Evolutionary conservation across 2,329 filamentous ascomycete genomes (phyloP), one percentile per base, ranked within the genome.

Genomic region (Verticillium isaacii): DNA sequence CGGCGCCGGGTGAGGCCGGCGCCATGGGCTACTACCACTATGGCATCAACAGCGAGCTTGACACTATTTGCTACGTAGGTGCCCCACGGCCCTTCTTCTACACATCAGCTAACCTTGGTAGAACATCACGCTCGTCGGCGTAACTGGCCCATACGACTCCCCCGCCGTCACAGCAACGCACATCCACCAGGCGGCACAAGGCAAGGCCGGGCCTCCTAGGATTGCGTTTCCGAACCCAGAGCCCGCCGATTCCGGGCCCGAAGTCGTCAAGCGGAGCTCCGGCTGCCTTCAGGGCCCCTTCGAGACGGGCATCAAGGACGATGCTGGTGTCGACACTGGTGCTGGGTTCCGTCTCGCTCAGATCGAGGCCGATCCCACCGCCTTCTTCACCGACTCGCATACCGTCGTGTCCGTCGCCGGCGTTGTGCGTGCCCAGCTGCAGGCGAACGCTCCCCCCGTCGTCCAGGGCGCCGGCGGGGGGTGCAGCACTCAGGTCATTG

Each of bases 351-450:
- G 72, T 32, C 74, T 84, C 41, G 65, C 64, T 41, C 71, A 77
- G 71, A 82, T 84, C 62, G 79, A 82, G 69, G 74, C 68, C 3
- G 79, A 82, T 66, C 80, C 81, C 1, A 68, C 66, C 2, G 75
- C 67, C 3, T 83, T 82, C 75, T 82, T 82, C 69, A 74, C 77
- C 23, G 81, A 84, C 69, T 70, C 73, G 9, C 80, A 83, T 66
- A 79, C 80, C 8, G 71, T 63, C 19, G 61, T 73, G 17, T 80
- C 76, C 58, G 66, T 75, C 1, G 70, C 77, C 41, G 81, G 81
- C 57, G 80, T 79, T 57, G 77, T 58, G 37, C 57, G 57, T 5
- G 37, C 57, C 25, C 57, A 58, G 57, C 11, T 58, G 57, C 57
- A 58, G 57, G 57, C 57, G 37, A 58, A 58, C 57, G 57, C 57